A percentile compares a stretch with the other conserved stretches of the same genome.
These are phyloP conservation scores for Eucalyptus curtisii DNA, from an alignment of 345 rosid species.

Conservation along the genomic window DNA sequence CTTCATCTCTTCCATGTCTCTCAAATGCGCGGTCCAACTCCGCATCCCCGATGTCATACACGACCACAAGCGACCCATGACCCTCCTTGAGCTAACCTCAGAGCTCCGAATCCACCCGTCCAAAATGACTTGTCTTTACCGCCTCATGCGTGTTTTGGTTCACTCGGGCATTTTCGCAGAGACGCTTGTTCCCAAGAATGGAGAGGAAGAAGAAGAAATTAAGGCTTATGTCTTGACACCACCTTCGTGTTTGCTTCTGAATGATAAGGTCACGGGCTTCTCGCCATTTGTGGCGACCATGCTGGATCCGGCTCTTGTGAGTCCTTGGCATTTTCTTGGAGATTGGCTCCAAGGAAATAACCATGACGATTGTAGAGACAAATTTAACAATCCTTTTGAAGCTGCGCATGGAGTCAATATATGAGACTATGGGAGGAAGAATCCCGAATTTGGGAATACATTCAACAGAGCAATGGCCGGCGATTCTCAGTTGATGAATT, in stretches of 20 bases:
- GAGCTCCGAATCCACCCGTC: slow-evolving; percentile 14
- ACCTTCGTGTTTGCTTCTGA: slow-evolving; percentile 13
- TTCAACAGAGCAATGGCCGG: too few relatives aligned
- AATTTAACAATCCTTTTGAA: not conserved
- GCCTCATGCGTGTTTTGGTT: slow-evolving; percentile 31
- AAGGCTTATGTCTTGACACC: slow-evolving; percentile 23
- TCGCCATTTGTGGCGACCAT: slow-evolving; percentile 10
- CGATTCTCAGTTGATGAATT: too few relatives aligned
- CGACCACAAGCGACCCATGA: slow-evolving; percentile 17
- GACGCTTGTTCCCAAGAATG: not conserved
- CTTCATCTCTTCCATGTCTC: slow-evolving; percentile 29
- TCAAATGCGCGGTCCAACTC: slow-evolving; percentile 28
- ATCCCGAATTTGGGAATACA: too few relatives aligned
- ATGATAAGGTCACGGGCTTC: slow-evolving; percentile 5
- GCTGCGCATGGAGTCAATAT: too few relatives aligned
- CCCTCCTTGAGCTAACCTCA: slow-evolving; percentile 18
- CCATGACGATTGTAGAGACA: not conserved
- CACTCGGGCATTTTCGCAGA: slow-evolving; percentile 19
- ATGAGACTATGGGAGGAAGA: too few relatives aligned
- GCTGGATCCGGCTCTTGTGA: slow-evolving; percentile 3
- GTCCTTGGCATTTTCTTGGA: slow-evolving; percentile 13
- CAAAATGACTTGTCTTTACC: not conserved
- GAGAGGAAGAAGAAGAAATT: not conserved
- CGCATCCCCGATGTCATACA: slow-evolving; percentile 29
- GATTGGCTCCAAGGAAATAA: slow-evolving; percentile 12